Evolutionary conservation across 441 rosid species (phyloP), one percentile per base, ranked within the genome.

Genomic region (Viola pubescens): DNA sequence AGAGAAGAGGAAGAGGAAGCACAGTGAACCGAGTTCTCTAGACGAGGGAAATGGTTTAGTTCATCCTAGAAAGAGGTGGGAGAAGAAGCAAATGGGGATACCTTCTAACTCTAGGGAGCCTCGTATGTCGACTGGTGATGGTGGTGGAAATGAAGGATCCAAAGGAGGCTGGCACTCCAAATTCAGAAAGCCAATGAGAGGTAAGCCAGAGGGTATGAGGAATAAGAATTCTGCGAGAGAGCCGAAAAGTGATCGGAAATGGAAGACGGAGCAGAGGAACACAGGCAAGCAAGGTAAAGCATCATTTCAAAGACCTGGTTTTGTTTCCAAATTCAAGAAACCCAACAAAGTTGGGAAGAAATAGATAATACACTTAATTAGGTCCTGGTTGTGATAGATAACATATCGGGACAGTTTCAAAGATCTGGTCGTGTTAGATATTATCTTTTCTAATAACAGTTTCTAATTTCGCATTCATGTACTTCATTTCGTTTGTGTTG

Each of bases 51-150:
- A 63, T 8, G 67, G 58, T 57, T 63, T 62, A 3, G 12, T 34
- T 9, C 75, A 71, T 59, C 43, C 58, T 40, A 66, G 56, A 61
- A 75, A 74, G 76, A 74, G 82, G 63, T 59, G 76, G 68, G 77
- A 61, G 59, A 59, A 50, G 53, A 67, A 65, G 59, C 52, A 51
- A 34, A 51, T 39, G 1, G 39, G 9, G 11, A 65, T 13, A 5
- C 48, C 37, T 11, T 37, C 56, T 19, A 16, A 16, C 37, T 63
- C 60, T 10, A 69, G 54, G 1, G 54, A 67, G 52, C 64, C 50
- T 54, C 56, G 0, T 48, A n/a, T 8, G 42, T 48, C 66, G 44
- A 47, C 41, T 50, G 63, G 49, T 41, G 39, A 41, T 56, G 46
- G 59, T 57, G 58, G 66, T 48, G 59, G 64, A 50, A 48, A 52